A percentile compares a stretch with the other conserved stretches of the same genome.
Evolutionary conservation across 805 yeast genomes (phyloP).

Genomic region (Lachancea quebecensis): DNA sequence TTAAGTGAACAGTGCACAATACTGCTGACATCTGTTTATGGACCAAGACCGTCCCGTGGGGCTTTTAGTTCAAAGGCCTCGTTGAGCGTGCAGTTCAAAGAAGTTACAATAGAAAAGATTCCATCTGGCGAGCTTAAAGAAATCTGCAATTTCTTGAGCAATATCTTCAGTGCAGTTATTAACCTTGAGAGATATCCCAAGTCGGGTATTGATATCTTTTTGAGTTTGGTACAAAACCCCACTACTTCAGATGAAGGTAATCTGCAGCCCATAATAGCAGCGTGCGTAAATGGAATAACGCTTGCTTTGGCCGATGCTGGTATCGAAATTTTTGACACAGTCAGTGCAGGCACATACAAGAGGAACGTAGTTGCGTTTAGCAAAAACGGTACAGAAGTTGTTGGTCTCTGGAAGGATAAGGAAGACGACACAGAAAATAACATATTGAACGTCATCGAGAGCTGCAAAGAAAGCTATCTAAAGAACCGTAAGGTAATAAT

Average conservation of each 20-base stretch:
- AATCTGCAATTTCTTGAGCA: conserved; percentile 36
- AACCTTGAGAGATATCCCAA: conserved; percentile 74
- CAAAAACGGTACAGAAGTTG: conserved; percentile 50
- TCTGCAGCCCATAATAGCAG: conserved; percentile 35
- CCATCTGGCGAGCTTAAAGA: conserved; percentile 30
- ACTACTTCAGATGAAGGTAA: conserved; percentile 7
- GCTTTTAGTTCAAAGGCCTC: conserved; percentile 62
- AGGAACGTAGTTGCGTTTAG: conserved; percentile 43
- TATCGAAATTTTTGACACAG: conserved; percentile 70
- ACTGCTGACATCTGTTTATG: conserved; percentile 67
- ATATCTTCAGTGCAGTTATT: conserved; percentile 34
- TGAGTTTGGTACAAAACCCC: conserved; percentile 45
- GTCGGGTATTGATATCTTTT: conserved; percentile 73
- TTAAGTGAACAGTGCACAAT: conserved; percentile 20
- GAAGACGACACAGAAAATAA: conserved; percentile 25
- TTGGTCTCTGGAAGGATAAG: conserved; percentile 51
- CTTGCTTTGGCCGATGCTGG: conserved; percentile 81
- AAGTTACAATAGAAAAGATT: conserved; percentile 27
- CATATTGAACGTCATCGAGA: conserved; percentile 33
- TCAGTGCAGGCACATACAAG: conserved; percentile 53
- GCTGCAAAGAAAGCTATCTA: conserved; percentile 34
- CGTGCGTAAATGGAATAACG: conserved; percentile 38
- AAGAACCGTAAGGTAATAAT: conserved; percentile 18
- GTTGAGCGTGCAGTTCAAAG: conserved; percentile 45
- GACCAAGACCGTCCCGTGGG: conserved; percentile 82